phyloP scores from a whole-genome alignment of 148 eudicot genomes.

The Spergularia marina region DNA sequence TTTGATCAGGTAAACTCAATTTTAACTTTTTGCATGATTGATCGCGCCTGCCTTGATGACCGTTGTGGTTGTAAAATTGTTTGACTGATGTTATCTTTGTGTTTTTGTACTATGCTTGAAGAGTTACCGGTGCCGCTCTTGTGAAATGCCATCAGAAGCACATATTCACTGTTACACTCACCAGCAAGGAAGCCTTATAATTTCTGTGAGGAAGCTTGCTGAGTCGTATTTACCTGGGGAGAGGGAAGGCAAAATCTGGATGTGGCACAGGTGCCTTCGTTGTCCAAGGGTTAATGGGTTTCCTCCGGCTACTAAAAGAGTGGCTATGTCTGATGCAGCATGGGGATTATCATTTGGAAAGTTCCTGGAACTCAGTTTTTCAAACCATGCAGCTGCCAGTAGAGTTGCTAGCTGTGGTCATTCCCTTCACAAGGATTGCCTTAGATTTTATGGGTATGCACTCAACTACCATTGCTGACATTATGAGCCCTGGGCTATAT shows the following conservation, averaged over 20 bases:
- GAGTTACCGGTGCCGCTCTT: conserved; percentile 71
- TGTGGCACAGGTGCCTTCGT: conserved; percentile 97
- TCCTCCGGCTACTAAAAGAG: conserved; percentile 91
- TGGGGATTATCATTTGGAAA: conserved; percentile 99
- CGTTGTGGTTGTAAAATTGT: background rate
- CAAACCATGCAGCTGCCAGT: conserved; percentile 94
- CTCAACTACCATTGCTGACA: conserved; percentile 8
- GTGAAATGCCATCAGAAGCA: conserved; percentile 92
- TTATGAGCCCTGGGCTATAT: background rate
- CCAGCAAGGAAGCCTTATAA: conserved; percentile 88
- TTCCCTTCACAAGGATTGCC: conserved; percentile 92
- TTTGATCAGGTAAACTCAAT: conserved; percentile 70
- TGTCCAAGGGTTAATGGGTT: conserved; percentile 78
- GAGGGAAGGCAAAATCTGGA: conserved; percentile 89
- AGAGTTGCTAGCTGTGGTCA: conserved; percentile 98
- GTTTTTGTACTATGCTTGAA: conserved; percentile 29
- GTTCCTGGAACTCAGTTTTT: conserved; percentile 95
- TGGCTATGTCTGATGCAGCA: conserved; percentile 98
- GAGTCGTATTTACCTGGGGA: conserved; percentile 75
- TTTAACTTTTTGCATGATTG: background rate
- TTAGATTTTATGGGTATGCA: conserved; percentile 91
- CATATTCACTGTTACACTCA: conserved; percentile 95
- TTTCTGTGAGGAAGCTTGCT: conserved; percentile 89
- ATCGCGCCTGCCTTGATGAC: conserved; percentile 4
- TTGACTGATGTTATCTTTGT: conserved; percentile 13